A percentile compares a stretch with the other conserved stretches of the same genome.
Evolutionary conservation across 2,329 filamentous ascomycete species (phyloP).

Genomic region (Catunica adiposa): DNA sequence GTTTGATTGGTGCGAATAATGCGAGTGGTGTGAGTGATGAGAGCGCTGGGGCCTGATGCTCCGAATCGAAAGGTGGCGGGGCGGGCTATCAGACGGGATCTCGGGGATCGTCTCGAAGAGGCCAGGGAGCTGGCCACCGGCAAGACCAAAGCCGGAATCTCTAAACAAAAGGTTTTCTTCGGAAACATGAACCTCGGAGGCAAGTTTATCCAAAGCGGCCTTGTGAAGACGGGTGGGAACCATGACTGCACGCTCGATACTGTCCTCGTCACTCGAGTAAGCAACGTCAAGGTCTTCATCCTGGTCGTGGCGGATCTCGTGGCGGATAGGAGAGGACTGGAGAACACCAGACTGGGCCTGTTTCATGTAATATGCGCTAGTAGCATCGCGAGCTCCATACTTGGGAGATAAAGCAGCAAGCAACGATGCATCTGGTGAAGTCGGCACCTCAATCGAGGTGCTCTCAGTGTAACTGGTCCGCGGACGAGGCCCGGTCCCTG

Average conservation of each 20-base stretch:
- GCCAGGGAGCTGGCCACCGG: slow-evolving; percentile 22
- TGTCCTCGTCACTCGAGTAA: slow-evolving; percentile 7
- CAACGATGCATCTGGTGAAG: slow-evolving; percentile 8
- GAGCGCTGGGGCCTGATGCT: background rate
- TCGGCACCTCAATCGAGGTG: slow-evolving; percentile 27
- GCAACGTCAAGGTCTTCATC: background rate
- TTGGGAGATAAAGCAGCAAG: slow-evolving; percentile 16
- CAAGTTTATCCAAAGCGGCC: slow-evolving; percentile 5
- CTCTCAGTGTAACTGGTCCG: slow-evolving; percentile 29
- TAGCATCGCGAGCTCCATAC: slow-evolving; percentile 14
- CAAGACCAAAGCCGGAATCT: slow-evolving; percentile 22
- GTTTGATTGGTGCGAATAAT: background rate
- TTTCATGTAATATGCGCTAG: slow-evolving; percentile 13
- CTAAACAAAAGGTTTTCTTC: slow-evolving; percentile 25
- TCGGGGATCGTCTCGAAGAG: slow-evolving; percentile 17
- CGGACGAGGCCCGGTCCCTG: slow-evolving; percentile 25
- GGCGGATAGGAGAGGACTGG: slow-evolving; percentile 4
- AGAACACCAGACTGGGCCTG: slow-evolving; percentile 9
- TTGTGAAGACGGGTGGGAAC: slow-evolving; percentile 5
- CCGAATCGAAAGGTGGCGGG: slow-evolving; percentile 7
- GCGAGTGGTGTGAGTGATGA: background rate
- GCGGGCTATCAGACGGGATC: slow-evolving; percentile 11
- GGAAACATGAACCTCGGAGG: slow-evolving; percentile 10
- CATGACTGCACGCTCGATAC: background rate
- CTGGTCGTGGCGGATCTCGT: background rate